Evolutionary conservation across 331 rosid species (phyloP), one percentile per base, ranked within the genome.

Genomic region (Arachis monticola): DNA sequence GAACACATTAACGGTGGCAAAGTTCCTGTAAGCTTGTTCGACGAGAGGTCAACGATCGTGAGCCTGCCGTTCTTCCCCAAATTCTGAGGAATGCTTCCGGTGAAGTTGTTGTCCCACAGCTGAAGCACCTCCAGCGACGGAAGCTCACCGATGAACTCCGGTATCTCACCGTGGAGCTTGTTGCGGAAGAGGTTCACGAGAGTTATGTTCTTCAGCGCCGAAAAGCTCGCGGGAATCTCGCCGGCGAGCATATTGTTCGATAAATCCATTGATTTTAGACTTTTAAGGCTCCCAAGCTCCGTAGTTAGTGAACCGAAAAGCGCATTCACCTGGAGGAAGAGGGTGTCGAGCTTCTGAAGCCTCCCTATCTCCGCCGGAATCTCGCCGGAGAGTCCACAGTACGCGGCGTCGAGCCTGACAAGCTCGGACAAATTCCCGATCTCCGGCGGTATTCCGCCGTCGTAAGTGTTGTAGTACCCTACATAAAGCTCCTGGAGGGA

Each of bases 21-120:
- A 22, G 83, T 45, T 5, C 99, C 99, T 0, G 96, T 92, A 48
- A 94, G 56, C n/a, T 92, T 92, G 88, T 94, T 94, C 0, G 96
- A 91, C 6, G 99, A 92, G 47, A 94, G 88, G 77, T 94, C 99
- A 5, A 94, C 81, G 6, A 80, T 62, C 6, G 83, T 83, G 6
- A 94, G 91, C 88, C 47, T 87, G 5, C 96, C 95, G 55, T 90
- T 92, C 69, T 53, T 80, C 2, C 99, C 99, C 56, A 94, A 62
- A 31, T 83, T 80, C 70, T 56, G 87, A 10, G 99, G 99, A 68
- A 94, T 85, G 61, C 85, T 84, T 1, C 81, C 99, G 0, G 99
- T 94, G 87, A 94, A 91, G 87, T 92, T 94, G 81, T 94, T 94
- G 79, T 90, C 96, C 97, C 97, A 92, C 2, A 94, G 81, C 79